Evolutionary conservation across 768 basidiomycete species (phyloP), one percentile per base, ranked within the genome.

Genomic region (Boletales sp.): DNA sequence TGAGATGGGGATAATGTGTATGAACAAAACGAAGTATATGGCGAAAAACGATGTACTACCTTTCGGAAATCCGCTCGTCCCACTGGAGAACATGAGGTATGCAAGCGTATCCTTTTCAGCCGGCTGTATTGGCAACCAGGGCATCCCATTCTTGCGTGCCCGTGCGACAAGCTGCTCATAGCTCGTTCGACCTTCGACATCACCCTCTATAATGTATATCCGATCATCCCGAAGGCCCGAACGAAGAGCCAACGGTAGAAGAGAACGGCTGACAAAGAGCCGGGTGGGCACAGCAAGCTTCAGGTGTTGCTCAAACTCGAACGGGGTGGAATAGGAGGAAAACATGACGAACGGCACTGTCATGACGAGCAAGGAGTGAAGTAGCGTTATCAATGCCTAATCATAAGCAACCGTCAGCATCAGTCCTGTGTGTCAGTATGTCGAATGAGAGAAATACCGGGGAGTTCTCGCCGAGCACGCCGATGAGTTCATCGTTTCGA

Each of bases 41-140:
- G 11, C 21, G 18, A 8, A 10, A 28, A 28, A 28, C 4, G 7
- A 15, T 6, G 8, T 52, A 60, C 8, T 21, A 82, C 86, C 86
- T 77, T 90, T 90, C 0, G 87, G 86, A 4, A 83, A 68, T 0
- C 88, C 87, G 51, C 77, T 88, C 0, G 88, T 90, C 19, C 87
- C 87, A 57, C 87, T 89, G 0, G 87, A 90, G 60, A 87, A 87
- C 0, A 84, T 70, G 4, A 90, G 70, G 61, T 89, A 87, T 1
- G 84, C 87, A 2, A 87, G 66, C 0, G 82, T 85, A 51, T 83
- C 69, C 30, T 68, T 71, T 15, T 56, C 67, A 0, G 78, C 84
- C 0, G 73, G 69, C 37, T 71, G 73, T 31, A 81, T 65, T 1
- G 70, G 68, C 1, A 78, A 58, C 2, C 71, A 61, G 8, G 78